phyloP scores from a whole-genome alignment of 306 rosid genomes.

The Rosa rugosa region DNA sequence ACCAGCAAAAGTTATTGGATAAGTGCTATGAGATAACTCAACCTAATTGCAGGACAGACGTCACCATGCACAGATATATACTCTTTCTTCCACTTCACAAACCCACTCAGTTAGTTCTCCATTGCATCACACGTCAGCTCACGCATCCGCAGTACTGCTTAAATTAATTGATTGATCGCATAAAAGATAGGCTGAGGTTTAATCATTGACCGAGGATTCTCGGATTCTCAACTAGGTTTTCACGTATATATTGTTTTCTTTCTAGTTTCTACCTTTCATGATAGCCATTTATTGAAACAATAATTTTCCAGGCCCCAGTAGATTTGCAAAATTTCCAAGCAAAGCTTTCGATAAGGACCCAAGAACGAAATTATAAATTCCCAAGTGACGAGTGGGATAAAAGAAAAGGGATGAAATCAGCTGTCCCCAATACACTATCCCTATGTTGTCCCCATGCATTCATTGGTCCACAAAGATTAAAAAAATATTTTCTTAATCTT shows the following conservation, averaged over 20 bases:
- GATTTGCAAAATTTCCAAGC: no score
- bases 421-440: no score
- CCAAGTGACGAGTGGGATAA: no score
- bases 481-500: no score
- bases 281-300: no score
- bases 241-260: neutral
- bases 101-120: neutral
- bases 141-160: neutral
- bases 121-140: slow-evolving; percentile 30
- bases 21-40: neutral
- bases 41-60: neutral
- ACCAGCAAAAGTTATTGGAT: neutral
- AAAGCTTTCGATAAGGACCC: no score
- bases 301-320: no score
- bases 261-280: neutral
- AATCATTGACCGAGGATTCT: neutral
- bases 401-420: no score
- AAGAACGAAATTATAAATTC: no score
- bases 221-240: neutral
- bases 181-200: neutral
- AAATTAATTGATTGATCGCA: neutral
- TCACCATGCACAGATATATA: neutral
- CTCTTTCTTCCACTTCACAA: neutral
- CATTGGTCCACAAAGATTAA: no score
- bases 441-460: no score